Evolutionary conservation across 2,329 filamentous ascomycete genomes (phyloP), one percentile per base, ranked within the genome.

Genomic region (Tolypocladium ophioglossoides): DNA sequence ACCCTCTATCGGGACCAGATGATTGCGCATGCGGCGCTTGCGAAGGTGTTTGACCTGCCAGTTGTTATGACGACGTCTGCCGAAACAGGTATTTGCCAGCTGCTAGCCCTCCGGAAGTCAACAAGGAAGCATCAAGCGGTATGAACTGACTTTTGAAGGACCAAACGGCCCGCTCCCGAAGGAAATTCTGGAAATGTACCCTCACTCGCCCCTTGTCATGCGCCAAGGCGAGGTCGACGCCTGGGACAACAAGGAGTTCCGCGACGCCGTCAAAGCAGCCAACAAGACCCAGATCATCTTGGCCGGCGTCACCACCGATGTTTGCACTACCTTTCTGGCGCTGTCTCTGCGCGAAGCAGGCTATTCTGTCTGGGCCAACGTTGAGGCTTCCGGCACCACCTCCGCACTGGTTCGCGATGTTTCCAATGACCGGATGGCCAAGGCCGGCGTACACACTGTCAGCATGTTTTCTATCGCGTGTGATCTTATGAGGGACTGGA

Each of bases 201-300:
- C 86, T 30, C 70, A 80, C 48, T 80, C 83, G 0, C 80, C 86
- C 0, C 71, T 89, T 12, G 79, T 91, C 63, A 74, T 78, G 61
- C 82, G 87, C 38, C 77, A 85, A 57, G 86, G 87, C 40, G 84
- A 91, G 64, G 85, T 91, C 62, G 80, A 89, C 64, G 86, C 87
- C 3, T 89, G 85, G 87, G 87, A 91, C 64, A 89, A 88, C 61
- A 60, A 76, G 3, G 79, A 86, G 0, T 89, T 91, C 72, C 78
- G 78, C 38, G 74, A 73, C 2, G 86, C 87, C 2, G 76, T 91
- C 57, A 70, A 76, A 58, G 84, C 84, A 2, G 79, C 84, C 4
- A 79, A 79, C 55, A 84, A 82, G 66, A 82, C 76, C 34, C 87
- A 91, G 66, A 73, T 91, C 61, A 86, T 91, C 63, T 68, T 91